Conservation (phyloP, 75 land plant species). For the Pinus albicaulis region DNA sequence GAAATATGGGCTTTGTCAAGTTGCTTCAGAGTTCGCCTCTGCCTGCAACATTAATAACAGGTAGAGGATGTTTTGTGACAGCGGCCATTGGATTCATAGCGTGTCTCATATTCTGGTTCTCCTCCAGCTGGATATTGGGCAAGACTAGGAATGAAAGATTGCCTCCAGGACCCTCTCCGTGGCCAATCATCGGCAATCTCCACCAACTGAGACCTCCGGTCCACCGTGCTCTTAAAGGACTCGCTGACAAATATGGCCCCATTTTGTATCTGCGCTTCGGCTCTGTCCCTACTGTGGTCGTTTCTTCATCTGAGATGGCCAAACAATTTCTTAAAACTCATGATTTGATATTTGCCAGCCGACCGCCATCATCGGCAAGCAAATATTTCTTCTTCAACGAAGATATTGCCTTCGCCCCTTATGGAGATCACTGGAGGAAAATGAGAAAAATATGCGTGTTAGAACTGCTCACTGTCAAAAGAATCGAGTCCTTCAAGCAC, state of each 20-base stretch:
- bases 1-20: no score
- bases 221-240: background rate
- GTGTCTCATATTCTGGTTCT: no score
- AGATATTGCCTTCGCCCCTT: conserved; percentile 18
- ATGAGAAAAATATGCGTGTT: conserved; percentile 21
- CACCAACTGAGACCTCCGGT: conserved; percentile 4
- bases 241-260: conserved; percentile 16
- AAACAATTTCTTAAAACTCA: conserved; percentile 15
- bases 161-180: conserved; percentile 15
- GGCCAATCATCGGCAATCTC: conserved; percentile 18
- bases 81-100: no score
- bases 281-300: conserved; percentile 4
- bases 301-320: conserved; percentile 7
- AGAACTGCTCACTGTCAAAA: conserved; percentile 29
- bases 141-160: background rate
- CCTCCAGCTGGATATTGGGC: no score
- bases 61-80: no score
- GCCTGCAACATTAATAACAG: no score
- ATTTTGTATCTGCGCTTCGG: conserved; percentile 16
- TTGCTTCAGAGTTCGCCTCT: no score
- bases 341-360: conserved; percentile 11
- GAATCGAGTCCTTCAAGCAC: conserved; percentile 9
- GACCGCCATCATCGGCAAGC: background rate
- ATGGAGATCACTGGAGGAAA: conserved; percentile 13
- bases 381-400: conserved; percentile 7